Percentiles rank a stretch among this genome's conserved stretches.
phyloP scores from a whole-genome alignment of 2,329 filamentous ascomycete genomes.

The Dothistroma pini region DNA sequence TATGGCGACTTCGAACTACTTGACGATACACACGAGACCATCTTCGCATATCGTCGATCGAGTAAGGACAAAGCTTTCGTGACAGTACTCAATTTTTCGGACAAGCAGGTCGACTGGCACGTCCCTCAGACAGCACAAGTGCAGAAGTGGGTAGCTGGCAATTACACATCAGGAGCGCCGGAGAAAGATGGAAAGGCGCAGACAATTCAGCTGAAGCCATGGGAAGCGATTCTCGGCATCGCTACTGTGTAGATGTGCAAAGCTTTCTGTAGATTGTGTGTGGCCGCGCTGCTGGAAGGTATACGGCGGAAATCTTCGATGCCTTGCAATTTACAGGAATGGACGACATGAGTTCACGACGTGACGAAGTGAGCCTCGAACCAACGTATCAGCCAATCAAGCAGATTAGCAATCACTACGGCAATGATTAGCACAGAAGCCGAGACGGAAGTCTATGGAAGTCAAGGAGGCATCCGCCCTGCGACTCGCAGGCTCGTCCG shows the following conservation, averaged over 20 bases:
- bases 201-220: constrained; percentile 32
- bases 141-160: constrained; percentile 36
- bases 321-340: too few relatives aligned
- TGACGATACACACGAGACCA: constrained; percentile 49
- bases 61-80: constrained; percentile 32
- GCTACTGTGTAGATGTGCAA: not conserved
- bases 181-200: constrained; percentile 25
- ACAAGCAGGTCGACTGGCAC: constrained; percentile 32
- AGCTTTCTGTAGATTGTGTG: too few relatives aligned
- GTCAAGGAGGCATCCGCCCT: not conserved
- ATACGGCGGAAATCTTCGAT: not conserved
- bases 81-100: constrained; percentile 37
- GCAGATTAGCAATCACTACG: not conserved
- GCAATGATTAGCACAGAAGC: not conserved
- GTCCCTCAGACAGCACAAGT: constrained; percentile 33
- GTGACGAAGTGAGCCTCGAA: too few relatives aligned
- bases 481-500: not conserved
- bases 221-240: constrained; percentile 34
- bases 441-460: not conserved
- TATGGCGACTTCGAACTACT: constrained; percentile 57
- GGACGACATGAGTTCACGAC: too few relatives aligned
- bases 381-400: not conserved
- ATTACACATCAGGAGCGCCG: constrained; percentile 31
- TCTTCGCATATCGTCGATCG: constrained; percentile 51
- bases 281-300: not conserved